Evolutionary conservation across 1,284 basidiomycete species (phyloP).

Genomic region (Bondarzewia mesenterica): DNA sequence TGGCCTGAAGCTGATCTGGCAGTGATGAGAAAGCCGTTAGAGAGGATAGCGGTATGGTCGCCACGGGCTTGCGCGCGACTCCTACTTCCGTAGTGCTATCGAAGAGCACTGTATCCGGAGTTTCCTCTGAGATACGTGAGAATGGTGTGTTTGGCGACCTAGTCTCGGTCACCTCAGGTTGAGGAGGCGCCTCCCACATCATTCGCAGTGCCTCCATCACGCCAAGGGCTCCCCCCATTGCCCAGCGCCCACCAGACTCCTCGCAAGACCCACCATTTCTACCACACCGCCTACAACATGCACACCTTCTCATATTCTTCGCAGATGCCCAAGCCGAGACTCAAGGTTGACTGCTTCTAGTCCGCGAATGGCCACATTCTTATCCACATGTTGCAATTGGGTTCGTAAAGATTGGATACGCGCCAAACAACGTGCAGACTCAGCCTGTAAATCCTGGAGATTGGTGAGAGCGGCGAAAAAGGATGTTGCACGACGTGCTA

Average conservation of each 20-base stretch:
- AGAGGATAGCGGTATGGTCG: constrained; percentile 46
- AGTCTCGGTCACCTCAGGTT: neutral
- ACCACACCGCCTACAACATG: constrained; percentile 63
- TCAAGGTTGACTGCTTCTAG: constrained; percentile 60
- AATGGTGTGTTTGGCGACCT: constrained; percentile 11
- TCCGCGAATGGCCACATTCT: constrained; percentile 70
- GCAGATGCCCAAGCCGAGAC: constrained; percentile 43
- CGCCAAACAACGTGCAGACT: constrained; percentile 76
- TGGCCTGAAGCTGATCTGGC: constrained; percentile 55
- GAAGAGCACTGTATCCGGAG: constrained; percentile 16
- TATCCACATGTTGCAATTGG: constrained; percentile 73
- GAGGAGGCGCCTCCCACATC: constrained; percentile 45
- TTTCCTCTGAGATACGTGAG: constrained; percentile 25
- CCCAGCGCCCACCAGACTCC: constrained; percentile 66
- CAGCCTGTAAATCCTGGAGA: constrained; percentile 84
- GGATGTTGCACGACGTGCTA: constrained; percentile 81
- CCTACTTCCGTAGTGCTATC: constrained; percentile 5
- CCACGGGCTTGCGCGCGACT: constrained; percentile 12
- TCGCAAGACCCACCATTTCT: constrained; percentile 68
- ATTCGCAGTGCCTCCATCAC: constrained; percentile 69
- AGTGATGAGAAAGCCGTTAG: constrained; percentile 65
- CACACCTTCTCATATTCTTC: constrained; percentile 53
- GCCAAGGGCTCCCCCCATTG: constrained; percentile 80
- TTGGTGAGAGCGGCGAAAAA: constrained; percentile 97
- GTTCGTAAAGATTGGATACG: constrained; percentile 70